Evolutionary conservation across 192 early-diverging fungal genomes (phyloP).

Genomic region (Pilaira anomala): DNA sequence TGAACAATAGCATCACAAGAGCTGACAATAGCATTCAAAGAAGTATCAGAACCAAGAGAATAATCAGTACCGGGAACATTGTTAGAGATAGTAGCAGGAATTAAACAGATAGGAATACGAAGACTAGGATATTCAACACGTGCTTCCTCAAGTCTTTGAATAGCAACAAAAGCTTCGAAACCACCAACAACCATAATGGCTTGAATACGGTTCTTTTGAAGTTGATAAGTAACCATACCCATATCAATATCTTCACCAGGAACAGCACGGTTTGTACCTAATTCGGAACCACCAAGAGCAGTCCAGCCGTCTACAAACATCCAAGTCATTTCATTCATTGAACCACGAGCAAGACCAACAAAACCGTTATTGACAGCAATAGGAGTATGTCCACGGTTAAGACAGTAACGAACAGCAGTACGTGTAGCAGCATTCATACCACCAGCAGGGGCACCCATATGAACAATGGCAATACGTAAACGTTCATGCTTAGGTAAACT

Average conservation of each 20-base stretch:
- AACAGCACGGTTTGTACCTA: conserved; percentile 94
- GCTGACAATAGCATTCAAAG: conserved; percentile 89
- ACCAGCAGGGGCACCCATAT: conserved; percentile 93
- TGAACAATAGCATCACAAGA: conserved; percentile 91
- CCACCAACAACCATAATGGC: conserved; percentile 94
- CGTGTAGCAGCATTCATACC: conserved; percentile 98
- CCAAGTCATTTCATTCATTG: conserved; percentile 78
- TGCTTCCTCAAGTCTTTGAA: conserved; percentile 67
- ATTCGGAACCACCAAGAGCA: conserved; percentile 83
- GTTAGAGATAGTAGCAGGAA: conserved; percentile 96
- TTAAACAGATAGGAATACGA: conserved; percentile 87
- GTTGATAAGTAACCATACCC: conserved; percentile 87
- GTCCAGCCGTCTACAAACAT: conserved; percentile 88
- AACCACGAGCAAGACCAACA: conserved; percentile 80
- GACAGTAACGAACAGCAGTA: conserved; percentile 74
- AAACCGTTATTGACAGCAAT: conserved; percentile 93
- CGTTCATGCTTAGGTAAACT: conserved; percentile 39
- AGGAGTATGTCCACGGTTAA: conserved; percentile 85
- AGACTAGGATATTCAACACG: conserved; percentile 86
- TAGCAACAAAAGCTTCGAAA: conserved; percentile 88
- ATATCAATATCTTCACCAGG: conserved; percentile 66
- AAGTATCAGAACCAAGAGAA: conserved; percentile 93
- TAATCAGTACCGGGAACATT: conserved; percentile 97
- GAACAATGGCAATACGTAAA: conserved; percentile 87
- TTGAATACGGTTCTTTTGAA: conserved; percentile 89